These are phyloP conservation scores for Lavandula angustifolia DNA, from an alignment of 257 asterid species.

Conservation along the genomic window DNA sequence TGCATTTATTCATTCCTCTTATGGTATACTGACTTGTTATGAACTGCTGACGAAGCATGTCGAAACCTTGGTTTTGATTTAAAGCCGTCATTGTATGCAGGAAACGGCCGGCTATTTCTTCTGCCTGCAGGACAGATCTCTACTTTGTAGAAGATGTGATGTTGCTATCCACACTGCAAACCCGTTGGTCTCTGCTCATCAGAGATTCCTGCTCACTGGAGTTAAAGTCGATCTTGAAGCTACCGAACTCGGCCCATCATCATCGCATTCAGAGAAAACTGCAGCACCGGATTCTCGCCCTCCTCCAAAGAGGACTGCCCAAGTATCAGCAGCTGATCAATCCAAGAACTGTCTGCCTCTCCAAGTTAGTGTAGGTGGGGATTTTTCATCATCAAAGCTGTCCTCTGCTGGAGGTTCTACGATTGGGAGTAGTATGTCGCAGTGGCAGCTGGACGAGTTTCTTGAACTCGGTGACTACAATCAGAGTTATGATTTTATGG, in stretches of 20 bases:
- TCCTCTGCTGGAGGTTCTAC: slow-evolving; percentile 60
- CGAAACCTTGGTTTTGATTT: no score
- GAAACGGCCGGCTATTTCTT: slow-evolving; percentile 87
- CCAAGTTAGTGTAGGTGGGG: slow-evolving; percentile 38
- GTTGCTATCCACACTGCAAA: slow-evolving; percentile 70
- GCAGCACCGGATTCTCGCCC: slow-evolving; percentile 41
- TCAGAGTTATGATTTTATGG: slow-evolving; percentile 56
- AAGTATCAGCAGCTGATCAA: slow-evolving; percentile 43
- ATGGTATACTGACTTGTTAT: no score
- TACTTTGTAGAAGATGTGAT: slow-evolving; percentile 89
- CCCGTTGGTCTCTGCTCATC: slow-evolving; percentile 68
- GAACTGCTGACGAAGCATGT: no score
- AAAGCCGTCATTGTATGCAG: slow-evolving; percentile 41
- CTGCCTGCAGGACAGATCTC: slow-evolving; percentile 92
- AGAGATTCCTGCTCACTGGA: slow-evolving; percentile 86
- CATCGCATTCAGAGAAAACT: slow-evolving; percentile 43
- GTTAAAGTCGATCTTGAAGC: slow-evolving; percentile 83
- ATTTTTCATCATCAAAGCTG: slow-evolving; percentile 40
- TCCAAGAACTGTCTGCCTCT: slow-evolving; percentile 35
- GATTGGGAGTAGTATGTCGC: slow-evolving; percentile 56
- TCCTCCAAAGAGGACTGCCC: slow-evolving; percentile 31
- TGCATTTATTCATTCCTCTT: no score
- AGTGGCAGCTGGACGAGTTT: slow-evolving; percentile 82
- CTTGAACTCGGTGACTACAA: slow-evolving; percentile 57
- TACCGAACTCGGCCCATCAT: slow-evolving; percentile 47